These are phyloP conservation scores for Hypoxylon sp. DNA, from an alignment of 2,329 filamentous ascomycete genomes.

Conservation along the genomic window DNA sequence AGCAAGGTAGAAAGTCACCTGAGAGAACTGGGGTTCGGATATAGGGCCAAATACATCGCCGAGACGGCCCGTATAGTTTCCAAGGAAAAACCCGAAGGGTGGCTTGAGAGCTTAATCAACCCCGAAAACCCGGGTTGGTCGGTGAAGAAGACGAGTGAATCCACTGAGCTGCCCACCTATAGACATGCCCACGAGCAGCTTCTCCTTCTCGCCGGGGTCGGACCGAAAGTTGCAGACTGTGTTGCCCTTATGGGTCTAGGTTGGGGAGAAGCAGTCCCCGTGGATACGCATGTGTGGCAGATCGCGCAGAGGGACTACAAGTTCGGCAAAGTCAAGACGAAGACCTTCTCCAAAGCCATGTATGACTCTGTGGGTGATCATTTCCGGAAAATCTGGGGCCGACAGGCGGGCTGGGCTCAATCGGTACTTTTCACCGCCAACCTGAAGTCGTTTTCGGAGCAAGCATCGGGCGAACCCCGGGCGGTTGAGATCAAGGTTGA, in stretches of 20 bases:
- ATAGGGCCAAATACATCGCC: slow-evolving; percentile 90
- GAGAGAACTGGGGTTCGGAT: slow-evolving; percentile 88
- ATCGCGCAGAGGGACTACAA: slow-evolving; percentile 96
- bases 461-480: slow-evolving; percentile 53
- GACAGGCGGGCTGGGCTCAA: slow-evolving; percentile 96
- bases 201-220: slow-evolving; percentile 83
- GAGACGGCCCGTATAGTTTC: slow-evolving; percentile 82
- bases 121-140: slow-evolving; percentile 71
- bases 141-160: slow-evolving; percentile 58
- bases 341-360: slow-evolving; percentile 85
- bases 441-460: slow-evolving; percentile 81
- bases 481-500: slow-evolving; percentile 41
- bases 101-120: slow-evolving; percentile 82
- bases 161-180: slow-evolving; percentile 69
- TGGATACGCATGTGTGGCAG: slow-evolving; percentile 99
- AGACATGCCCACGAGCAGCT: slow-evolving; percentile 82
- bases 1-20: slow-evolving; percentile 81
- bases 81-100: slow-evolving; percentile 70
- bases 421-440: slow-evolving; percentile 96
- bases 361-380: slow-evolving; percentile 92
- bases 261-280: slow-evolving; percentile 93
- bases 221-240: slow-evolving; percentile 96
- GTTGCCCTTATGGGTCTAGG: slow-evolving; percentile 95
- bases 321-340: slow-evolving; percentile 83
- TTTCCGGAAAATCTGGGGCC: slow-evolving; percentile 89